These are phyloP conservation scores for Teratosphaeria viscida DNA, from an alignment of 2,329 filamentous ascomycete genomes.

Conservation along the genomic window DNA sequence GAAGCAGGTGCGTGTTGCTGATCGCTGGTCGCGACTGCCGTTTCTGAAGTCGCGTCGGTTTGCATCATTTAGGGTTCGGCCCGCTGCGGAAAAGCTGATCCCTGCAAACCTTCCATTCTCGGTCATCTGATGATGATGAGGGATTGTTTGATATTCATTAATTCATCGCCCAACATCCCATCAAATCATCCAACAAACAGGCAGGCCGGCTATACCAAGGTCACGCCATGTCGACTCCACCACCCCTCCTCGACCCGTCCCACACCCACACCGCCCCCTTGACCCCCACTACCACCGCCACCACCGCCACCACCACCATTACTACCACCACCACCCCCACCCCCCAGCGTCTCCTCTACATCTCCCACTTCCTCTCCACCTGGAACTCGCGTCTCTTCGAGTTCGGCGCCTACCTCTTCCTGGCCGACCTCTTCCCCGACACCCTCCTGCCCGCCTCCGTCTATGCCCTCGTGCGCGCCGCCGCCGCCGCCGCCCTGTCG, in stretches of 20 bases:
- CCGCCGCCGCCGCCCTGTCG: constrained; percentile 48
- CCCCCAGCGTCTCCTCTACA: constrained; percentile 24
- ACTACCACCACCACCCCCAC: too few relatives aligned
- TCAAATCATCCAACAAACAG: not conserved
- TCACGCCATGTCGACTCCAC: too few relatives aligned
- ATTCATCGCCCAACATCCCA: not conserved
- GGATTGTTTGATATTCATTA: too few relatives aligned
- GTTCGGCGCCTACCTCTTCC: constrained; percentile 40
- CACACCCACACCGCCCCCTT: too few relatives aligned
- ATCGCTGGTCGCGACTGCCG: not conserved
- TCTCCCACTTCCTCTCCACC: constrained; percentile 38
- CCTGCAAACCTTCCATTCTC: too few relatives aligned
- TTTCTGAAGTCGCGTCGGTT: not conserved
- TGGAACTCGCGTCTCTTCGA: constrained; percentile 42
- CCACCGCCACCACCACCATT: too few relatives aligned
- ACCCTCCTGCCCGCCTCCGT: constrained; percentile 57
- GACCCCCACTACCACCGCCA: too few relatives aligned
- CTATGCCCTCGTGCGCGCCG: constrained; percentile 55
- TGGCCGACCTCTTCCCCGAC: constrained; percentile 35
- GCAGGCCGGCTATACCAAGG: too few relatives aligned
- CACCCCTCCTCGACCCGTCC: too few relatives aligned
- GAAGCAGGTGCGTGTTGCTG: not conserved
- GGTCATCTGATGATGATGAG: too few relatives aligned
- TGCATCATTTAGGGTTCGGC: not conserved
- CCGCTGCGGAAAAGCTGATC: not conserved